Percentiles rank a stretch among this genome's conserved stretches.
Evolutionary conservation across 176 grass and related monocot species (phyloP).

Genomic region (Olyra latifolia): DNA sequence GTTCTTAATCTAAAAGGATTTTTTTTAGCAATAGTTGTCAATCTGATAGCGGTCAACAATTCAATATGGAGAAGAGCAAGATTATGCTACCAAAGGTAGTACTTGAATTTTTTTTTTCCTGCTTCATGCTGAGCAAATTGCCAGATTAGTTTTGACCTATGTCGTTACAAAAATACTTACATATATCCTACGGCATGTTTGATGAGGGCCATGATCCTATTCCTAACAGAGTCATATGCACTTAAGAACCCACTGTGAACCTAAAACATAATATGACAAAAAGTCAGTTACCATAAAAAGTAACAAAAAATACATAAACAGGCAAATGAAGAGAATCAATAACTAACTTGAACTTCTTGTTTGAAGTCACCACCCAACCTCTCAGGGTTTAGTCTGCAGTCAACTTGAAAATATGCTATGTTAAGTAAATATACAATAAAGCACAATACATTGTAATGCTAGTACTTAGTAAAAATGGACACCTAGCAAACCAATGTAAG

Average conservation of each 20-base stretch:
- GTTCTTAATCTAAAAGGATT: background rate
- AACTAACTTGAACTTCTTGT: constrained; percentile 91
- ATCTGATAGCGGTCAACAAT: background rate
- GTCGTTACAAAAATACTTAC: constrained; percentile 54
- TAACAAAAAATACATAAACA: constrained; percentile 26
- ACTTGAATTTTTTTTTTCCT: background rate
- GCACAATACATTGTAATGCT: background rate
- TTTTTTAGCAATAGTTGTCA: constrained; percentile 22
- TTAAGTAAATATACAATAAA: constrained; percentile 4
- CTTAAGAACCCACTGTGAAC: constrained; percentile 97
- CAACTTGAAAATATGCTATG: constrained; percentile 36
- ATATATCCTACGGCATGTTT: constrained; percentile 54
- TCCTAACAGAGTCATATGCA: constrained; percentile 93
- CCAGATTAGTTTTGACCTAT: background rate
- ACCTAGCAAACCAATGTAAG: background rate
- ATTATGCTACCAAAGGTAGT: constrained; percentile 4
- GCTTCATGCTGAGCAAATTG: background rate
- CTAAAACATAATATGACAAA: constrained; percentile 48
- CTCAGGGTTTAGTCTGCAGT: constrained; percentile 86
- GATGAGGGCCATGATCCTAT: constrained; percentile 71
- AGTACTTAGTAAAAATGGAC: background rate
- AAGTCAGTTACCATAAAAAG: constrained; percentile 20
- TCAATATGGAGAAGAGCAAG: background rate
- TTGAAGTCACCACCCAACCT: constrained; percentile 81
- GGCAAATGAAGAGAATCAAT: constrained; percentile 20